Evolutionary conservation across 352 stramenopile genomes (phyloP), one percentile per base, ranked within the genome.

Genomic region (Phytophthora sp.): DNA sequence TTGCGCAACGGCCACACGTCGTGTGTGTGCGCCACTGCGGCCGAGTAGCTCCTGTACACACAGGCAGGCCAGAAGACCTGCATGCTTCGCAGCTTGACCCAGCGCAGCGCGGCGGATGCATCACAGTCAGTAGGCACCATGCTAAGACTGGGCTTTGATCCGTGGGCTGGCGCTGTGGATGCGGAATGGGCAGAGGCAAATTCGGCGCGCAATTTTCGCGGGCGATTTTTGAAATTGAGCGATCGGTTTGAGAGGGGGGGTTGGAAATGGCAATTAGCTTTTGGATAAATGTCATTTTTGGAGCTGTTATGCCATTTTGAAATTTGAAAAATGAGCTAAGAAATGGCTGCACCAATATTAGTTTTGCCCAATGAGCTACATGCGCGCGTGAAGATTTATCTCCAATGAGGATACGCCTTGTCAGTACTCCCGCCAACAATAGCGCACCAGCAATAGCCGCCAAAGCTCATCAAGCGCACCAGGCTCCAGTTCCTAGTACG

Each of bases 51-150:
- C 6, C 58, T 50, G 69, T 91, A 94, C 16, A 91, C 74, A 46
- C 80, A 89, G 20, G 82, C 83, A 2, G 86, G 86, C 86, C 86
- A 94, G 52, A 88, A 90, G 47, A 88, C 65, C 51, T 69, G 73
- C 72, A 88, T 81, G 56, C 18, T 46, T 26, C 66, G 73, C 42
- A 93, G 61, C 67, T 81, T 80, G 20, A 89, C 64, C 84, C 84
- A 93, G 49, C 47, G 30, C 51, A 86, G 57, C n/a, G 36, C 24
- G 15, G 9, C 11, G 15, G 35, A 38, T 47, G 31, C 26, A 57
- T 61, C 49, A 36, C 49, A 29, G 20, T 60, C 29, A 3, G 23
- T 35, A 49, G 52, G 16, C 23, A 41, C 35, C 59, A 69, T 68
- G 18, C 46, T 56, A n/a, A n/a, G n/a, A n/a, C n/a, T n/a, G n/a